phyloP scores from a whole-genome alignment of 768 basidiomycete species.

The Russula emetica region DNA sequence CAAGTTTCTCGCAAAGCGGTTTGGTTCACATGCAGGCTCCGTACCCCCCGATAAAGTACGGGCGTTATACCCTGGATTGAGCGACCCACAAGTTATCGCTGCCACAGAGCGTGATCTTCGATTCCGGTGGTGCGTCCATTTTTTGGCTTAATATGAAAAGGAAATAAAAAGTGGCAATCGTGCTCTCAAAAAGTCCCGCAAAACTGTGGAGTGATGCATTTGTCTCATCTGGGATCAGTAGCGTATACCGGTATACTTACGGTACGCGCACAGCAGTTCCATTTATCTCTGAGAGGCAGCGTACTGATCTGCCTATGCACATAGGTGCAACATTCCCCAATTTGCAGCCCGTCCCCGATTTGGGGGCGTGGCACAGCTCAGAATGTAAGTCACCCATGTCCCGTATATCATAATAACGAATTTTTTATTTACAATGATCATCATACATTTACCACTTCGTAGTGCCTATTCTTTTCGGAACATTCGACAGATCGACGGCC shows the following conservation, averaged over 20 bases:
- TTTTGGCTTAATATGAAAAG: too few relatives aligned
- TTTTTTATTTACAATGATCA: neutral
- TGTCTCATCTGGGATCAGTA: slow-evolving; percentile 5
- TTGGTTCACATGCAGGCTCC: neutral
- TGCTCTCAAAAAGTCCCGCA: slow-evolving; percentile 2
- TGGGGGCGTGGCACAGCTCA: neutral
- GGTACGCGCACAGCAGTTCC: neutral
- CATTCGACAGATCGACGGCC: slow-evolving; percentile 30
- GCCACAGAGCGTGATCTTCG: slow-evolving; percentile 1
- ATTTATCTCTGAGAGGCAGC: neutral
- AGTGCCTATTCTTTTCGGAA: slow-evolving; percentile 33
- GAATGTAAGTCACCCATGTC: slow-evolving; percentile 2
- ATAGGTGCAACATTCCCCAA: slow-evolving; percentile 11
- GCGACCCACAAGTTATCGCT: slow-evolving; percentile 10
- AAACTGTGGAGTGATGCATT: slow-evolving; percentile 20
- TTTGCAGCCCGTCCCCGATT: neutral
- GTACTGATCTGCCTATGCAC: neutral
- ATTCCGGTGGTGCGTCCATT: slow-evolving; percentile 14
- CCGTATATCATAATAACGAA: neutral
- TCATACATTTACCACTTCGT: neutral
- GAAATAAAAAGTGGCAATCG: too few relatives aligned
- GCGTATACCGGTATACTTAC: slow-evolving; percentile 18
- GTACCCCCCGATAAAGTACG: neutral
- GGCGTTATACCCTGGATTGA: slow-evolving; percentile 9
- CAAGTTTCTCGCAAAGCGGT: neutral